Percentiles rank a stretch among this genome's conserved stretches.
These are phyloP conservation scores for Mycena capillaripes DNA, from an alignment of 768 basidiomycete species.

Conservation along the genomic window DNA sequence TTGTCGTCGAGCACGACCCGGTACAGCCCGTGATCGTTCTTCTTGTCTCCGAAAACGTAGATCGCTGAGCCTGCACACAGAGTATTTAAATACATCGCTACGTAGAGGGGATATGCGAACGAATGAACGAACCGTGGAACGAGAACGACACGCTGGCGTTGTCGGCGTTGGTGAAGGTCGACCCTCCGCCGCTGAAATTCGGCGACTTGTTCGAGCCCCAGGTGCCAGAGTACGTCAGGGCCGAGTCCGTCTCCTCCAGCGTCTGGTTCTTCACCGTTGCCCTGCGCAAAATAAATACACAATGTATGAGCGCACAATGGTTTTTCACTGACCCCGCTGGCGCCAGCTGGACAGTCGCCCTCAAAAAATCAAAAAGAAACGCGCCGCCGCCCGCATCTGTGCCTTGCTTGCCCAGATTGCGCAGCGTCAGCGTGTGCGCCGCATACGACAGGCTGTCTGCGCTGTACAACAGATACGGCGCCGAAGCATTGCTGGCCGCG, in stretches of 20 bases:
- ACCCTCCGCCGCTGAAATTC: conserved; percentile 60
- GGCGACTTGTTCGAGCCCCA: conserved; percentile 60
- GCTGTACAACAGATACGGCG: conserved; percentile 50
- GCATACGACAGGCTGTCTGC: conserved; percentile 53
- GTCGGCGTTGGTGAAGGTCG: conserved; percentile 58
- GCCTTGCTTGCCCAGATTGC: conserved; percentile 55
- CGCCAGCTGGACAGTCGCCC: conserved; percentile 58
- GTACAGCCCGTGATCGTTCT: conserved; percentile 63
- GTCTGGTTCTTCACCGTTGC: conserved; percentile 58
- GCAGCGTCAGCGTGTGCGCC: conserved; percentile 53
- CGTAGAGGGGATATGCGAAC: neutral
- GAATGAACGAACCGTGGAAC: conserved; percentile 52
- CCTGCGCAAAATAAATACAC: conserved; percentile 37
- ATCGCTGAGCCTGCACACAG: conserved; percentile 54
- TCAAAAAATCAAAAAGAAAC: conserved; percentile 59
- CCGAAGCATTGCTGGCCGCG: conserved; percentile 47
- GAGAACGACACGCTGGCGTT: conserved; percentile 54
- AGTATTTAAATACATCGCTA: neutral
- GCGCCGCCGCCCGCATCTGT: conserved; percentile 53
- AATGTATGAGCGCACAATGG: too few species aligned
- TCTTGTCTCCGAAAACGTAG: conserved; percentile 64
- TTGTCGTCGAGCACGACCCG: conserved; percentile 54
- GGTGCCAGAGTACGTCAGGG: conserved; percentile 54
- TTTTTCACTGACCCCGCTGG: conserved; percentile 54
- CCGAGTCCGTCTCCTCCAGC: conserved; percentile 54